Base-by-base conservation (phyloP, 768 basidiomycete genomes). In the Suillus clintonianus region DNA sequence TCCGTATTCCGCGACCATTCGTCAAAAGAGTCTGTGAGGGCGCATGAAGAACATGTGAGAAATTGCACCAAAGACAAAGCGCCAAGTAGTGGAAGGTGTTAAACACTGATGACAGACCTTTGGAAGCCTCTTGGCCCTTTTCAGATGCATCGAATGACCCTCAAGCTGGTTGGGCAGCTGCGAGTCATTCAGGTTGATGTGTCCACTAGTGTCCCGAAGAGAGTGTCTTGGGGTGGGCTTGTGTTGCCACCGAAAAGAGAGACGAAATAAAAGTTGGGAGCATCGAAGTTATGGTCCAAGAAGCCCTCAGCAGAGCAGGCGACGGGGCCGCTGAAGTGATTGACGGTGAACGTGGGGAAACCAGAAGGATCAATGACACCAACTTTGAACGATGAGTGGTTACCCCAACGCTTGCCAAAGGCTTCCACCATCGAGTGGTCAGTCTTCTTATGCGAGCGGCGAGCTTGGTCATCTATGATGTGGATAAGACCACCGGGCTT, bases 401-500 rank as follows among this genome's bases (percentile, higher is more conserved):
- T 97, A 7, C 89, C 92, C 94, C 95, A 98, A 1, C 97, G 86
- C 76, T 98, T 99, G 54, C 85, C 82, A 72, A 98, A 94, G 0
- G 96, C 94, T 69, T 97, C 95, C 10, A 96, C 87, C 94, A 99
- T 97, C 0, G 91, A 93, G 61, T 90, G 85, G 70, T 97, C 94
- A 3, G 90, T 96, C 86, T 96, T 95, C 79, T 95, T 96, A 64
- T 87, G 89, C 62, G 86, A 84, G 43, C 92, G 83, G 14, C 91
- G 85, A 1, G 95, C 92, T 75, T 97, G 95, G 72, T 99, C 97
- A 72, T 99, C 96, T 91, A 98, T 94, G 76, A 99, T 98, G 70
- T 97, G 94, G 60, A 98, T 88, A 37, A 99, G 81, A 2, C 97
- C 97, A 11, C 95, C 96, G 1, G 93, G 95, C 61, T 81, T 82